A percentile compares a stretch with the other conserved stretches of the same genome.
Conservation (phyloP, 805 yeast genomes). For the Yarrowia divulgata region DNA sequence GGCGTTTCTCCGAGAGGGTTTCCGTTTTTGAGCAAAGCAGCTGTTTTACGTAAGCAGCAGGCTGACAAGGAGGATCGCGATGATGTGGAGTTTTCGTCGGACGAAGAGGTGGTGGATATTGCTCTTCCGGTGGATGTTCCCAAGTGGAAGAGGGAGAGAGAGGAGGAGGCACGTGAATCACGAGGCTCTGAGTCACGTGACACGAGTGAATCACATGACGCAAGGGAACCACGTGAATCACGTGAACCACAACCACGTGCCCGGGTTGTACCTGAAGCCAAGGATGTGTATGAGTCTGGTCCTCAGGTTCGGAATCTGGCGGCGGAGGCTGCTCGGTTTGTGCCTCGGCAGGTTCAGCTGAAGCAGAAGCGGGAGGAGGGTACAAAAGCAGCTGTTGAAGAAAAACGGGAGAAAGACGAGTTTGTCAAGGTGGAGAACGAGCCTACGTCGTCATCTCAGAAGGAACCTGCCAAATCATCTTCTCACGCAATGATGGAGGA, state of each 20-base stretch:
- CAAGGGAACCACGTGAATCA: too few relatives aligned
- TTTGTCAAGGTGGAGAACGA: neutral
- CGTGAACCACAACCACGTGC: neutral
- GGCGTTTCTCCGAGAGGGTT: slow-evolving; percentile 50
- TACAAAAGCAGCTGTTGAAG: neutral
- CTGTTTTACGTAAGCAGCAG: neutral
- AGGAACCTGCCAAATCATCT: too few relatives aligned
- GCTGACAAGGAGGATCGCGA: neutral
- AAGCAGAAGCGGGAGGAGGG: slow-evolving; percentile 5
- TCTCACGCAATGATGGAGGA: slow-evolving; percentile 25
- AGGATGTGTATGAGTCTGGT: slow-evolving; percentile 26
- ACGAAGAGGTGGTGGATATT: slow-evolving; percentile 15
- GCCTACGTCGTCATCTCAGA: too few relatives aligned
- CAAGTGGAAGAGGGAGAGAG: slow-evolving; percentile 11
- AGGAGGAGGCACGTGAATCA: neutral
- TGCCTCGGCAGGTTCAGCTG: slow-evolving; percentile 26
- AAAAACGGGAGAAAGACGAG: neutral
- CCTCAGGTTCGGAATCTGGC: slow-evolving; percentile 32
- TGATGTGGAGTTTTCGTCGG: slow-evolving; percentile 21
- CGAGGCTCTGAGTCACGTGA: neutral
- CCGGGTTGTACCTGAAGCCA: neutral
- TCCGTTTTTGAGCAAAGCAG: slow-evolving; percentile 16
- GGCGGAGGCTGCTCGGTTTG: slow-evolving; percentile 32
- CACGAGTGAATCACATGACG: neutral
- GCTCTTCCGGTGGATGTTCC: slow-evolving; percentile 1